These are phyloP conservation scores for Thelonectria discophora DNA, from an alignment of 2,329 filamentous ascomycete species.

Conservation along the genomic window DNA sequence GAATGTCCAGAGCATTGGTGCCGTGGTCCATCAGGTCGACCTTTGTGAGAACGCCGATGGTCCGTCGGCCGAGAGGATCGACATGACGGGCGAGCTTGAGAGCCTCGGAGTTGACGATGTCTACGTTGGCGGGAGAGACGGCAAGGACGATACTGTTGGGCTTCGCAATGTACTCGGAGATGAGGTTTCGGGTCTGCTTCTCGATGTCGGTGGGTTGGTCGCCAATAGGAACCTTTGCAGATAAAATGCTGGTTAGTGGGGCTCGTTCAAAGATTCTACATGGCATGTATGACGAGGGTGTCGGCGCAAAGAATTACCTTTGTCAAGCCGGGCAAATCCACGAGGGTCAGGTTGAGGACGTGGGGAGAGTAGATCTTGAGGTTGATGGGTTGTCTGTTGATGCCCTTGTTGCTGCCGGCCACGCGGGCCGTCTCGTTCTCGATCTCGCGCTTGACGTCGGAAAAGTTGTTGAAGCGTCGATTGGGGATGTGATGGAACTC, in stretches of 20 bases:
- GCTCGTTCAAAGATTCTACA: constrained; percentile 13
- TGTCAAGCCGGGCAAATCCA: constrained; percentile 94
- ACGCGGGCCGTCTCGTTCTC: constrained; percentile 96
- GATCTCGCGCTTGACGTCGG: constrained; percentile 93
- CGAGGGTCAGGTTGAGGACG: constrained; percentile 93
- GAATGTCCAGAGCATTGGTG: constrained; percentile 95
- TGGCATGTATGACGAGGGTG: constrained; percentile 18
- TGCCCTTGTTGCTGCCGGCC: constrained; percentile 94
- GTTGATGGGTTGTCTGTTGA: constrained; percentile 97
- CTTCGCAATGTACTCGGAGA: constrained; percentile 98
- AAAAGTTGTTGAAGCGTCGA: constrained; percentile 89
- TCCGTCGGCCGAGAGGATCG: constrained; percentile 90
- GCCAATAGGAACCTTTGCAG: constrained; percentile 83
- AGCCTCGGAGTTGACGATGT: constrained; percentile 97
- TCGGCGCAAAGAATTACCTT: constrained; percentile 66
- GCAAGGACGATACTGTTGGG: constrained; percentile 98
- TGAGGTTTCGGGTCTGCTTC: constrained; percentile 96
- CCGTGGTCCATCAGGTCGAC: constrained; percentile 98
- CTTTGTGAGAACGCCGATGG: constrained; percentile 97
- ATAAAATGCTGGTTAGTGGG: constrained; percentile 31
- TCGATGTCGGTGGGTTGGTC: constrained; percentile 98
- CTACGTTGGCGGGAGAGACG: constrained; percentile 96
- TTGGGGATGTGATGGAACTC: constrained; percentile 97
- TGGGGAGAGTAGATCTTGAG: constrained; percentile 98
- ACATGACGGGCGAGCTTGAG: constrained; percentile 97